Evolutionary conservation across 2,329 filamentous ascomycete genomes (phyloP), one percentile per base, ranked within the genome.

Genomic region (Ascochyta koolunga): DNA sequence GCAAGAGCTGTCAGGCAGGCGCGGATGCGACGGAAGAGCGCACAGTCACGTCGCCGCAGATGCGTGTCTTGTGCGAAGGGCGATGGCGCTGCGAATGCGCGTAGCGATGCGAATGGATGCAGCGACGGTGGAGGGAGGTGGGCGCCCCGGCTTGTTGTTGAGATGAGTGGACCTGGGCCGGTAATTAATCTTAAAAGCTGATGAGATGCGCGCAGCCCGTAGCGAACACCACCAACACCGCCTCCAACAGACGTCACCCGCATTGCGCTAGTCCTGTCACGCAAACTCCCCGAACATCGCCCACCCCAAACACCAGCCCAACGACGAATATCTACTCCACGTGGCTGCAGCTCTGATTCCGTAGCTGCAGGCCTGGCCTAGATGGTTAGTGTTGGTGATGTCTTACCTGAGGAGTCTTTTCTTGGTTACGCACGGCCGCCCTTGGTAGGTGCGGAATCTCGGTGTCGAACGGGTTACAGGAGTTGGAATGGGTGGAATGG

Each of bases 21-120:
- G 58, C 65, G 66, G 65, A 69, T 65, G 66, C 61, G 58, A 64
- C 67, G 66, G 67, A 66, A 66, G 58, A 47, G 41, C 49, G 59
- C 53, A 57, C 60, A 57, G 53, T 58, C 45, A 40, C 56, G 50
- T 53, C 39, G 47, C 56, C 47, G 25, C 18, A 46, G n/a, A 9
- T 4, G 25, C 31, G 9, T n/a, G 18, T 19, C 25, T 29, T 6
- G 11, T 31, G 38, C 24, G 11, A 32, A 49, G 8, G 11, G 11
- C 5, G 10, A 11, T 13, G 1, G 27, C 27, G 27, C 3, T 35
- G 38, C 35, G 11, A 32, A 42, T 24, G n/a, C 15, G 25, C 15
- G 3, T 29, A 49, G 49, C 35, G 45, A 55, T 52, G 38, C 36
- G 25, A 50, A 40, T 53, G 36, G 42, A 50, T 45, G 41, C 42